Conservation (phyloP, 2,329 filamentous ascomycete genomes). For the Fonsecaea monophora region DNA sequence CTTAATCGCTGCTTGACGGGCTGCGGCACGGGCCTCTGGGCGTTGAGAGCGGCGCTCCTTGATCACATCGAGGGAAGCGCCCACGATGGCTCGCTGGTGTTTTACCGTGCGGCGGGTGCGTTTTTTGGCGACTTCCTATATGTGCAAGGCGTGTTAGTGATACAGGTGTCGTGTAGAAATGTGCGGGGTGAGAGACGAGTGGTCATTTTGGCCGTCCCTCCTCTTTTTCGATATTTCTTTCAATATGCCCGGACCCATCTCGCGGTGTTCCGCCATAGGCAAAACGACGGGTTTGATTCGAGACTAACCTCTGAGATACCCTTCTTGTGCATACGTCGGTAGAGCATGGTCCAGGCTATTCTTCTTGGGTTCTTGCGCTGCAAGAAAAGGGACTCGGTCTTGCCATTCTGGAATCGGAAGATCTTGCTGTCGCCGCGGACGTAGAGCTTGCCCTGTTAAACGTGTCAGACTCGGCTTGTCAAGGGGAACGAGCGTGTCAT, state of each 20-base stretch:
- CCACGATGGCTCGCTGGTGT: conserved; percentile 97
- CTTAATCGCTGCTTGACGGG: conserved; percentile 89
- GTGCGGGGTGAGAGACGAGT: neutral
- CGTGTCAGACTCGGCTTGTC: conserved; percentile 22
- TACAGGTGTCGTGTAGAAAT: neutral
- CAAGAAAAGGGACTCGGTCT: conserved; percentile 99
- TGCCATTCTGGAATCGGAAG: conserved; percentile 99
- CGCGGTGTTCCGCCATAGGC: neutral
- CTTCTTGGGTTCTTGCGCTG: conserved; percentile 99
- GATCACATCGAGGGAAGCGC: conserved; percentile 99
- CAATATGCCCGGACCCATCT: neutral
- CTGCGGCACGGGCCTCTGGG: conserved; percentile 92
- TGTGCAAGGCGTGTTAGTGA: neutral
- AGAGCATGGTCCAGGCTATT: conserved; percentile 98
- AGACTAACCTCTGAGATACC: conserved; percentile 97
- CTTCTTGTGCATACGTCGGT: conserved; percentile 99
- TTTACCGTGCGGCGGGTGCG: conserved; percentile 97
- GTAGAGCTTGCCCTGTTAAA: conserved; percentile 91
- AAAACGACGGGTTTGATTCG: neutral
- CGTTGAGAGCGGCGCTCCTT: conserved; percentile 97
- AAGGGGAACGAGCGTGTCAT: conserved; percentile 19
- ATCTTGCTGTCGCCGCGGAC: conserved; percentile 99
- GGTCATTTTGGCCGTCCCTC: conserved; percentile 4
- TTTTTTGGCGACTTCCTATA: conserved; percentile 99
- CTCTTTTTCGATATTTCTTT: neutral